Evolutionary conservation across 139 green algal species (phyloP), one percentile per base, ranked within the genome.

Genomic region (Micromonas pusilla): DNA sequence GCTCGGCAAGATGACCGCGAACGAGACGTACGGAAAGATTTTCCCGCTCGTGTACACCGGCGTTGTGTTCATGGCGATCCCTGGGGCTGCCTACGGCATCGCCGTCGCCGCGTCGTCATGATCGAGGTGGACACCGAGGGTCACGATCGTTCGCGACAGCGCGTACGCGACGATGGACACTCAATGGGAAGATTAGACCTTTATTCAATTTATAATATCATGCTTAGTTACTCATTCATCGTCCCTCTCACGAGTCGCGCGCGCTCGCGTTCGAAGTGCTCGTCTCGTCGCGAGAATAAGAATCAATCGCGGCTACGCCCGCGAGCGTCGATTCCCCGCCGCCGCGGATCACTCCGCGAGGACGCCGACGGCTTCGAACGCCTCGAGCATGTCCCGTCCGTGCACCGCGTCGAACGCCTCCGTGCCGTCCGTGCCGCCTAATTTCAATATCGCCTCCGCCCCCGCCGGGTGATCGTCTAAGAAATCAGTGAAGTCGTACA

Each of bases 1-100:
- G 52, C 72, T 78, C 23, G 72, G 72, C 31, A 71, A 72, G 39
- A 38, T 45, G 23, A 73, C 66, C 28, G 13, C 33, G 5, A 57
- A 57, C 45, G 9, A 9, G 9, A 73, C 60, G 66, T 73, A 26
- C 16, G 66, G 66, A 28, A 5, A 28, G 23, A 60, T 26, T 9
- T 78, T 78, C 33, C 72, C 72, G 13, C 19, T 78, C 6, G 45
- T 76, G 23, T 78, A 78, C 45, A 45, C 33, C 38, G 52, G 5
- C 26, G 79, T 78, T 28, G 23, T 78, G 5, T 78, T 78, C 72
- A 77, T 78, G 19, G 52, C 23, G 60, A 67, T 78, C 33, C 72
- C 72, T 5, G 72, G 26, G 25, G 23, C 54, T 13, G 25, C 23
- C n/a, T 73, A 73, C 28, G 66, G 66, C 66, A 73, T 73, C 34